Base-by-base conservation (phyloP, 352 stramenopile genomes). In the Phytophthora palmivora region DNA sequence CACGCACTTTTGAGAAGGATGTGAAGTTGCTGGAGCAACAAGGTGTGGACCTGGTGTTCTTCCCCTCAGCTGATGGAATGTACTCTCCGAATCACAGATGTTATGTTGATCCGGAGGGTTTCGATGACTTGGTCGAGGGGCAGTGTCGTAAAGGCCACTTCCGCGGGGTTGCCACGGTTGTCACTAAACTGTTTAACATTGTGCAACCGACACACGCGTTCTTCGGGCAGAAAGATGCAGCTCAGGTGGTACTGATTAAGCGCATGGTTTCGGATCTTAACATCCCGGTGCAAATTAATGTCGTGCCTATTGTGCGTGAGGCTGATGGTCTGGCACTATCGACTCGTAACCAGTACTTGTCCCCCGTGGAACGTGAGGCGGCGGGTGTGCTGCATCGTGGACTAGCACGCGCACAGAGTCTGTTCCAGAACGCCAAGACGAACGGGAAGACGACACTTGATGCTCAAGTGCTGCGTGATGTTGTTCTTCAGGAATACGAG, bases 161-260 rank as follows among this genome's bases (percentile, higher is more conserved):
- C 79, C 86, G 93, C 32, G 98, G 98, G 58, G 97, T 99, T n/a
- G 95, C 97, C 22, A 99, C 97, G 0, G 88, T 99, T 54, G 97
- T 99, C 3, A 96, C 95, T 42, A 99, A 99, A 82, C 82, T 99
- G 15, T 98, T 99, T 72, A 99, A 99, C 80, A 97, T 99, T 61
- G 95, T 99, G 41, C 79, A 92, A 58, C 97, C 97, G 10, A 97
- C 90, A 14, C 88, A 97, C 66, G 96, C 96, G 15, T 99, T 98
- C 75, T 99, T 99, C 78, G 98, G 98, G 14, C 97, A 99, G 72
- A 99, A 99, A 72, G 98, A 99, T 78, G 97, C 96, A 4, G 92
- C 97, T 4, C 98, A 99, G 74, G 98, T 95, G 51, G 91, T 98
- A 63, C 78, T 99, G 5, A 97, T 99, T 62, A 88, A 96, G 63